A percentile compares a stretch with the other conserved stretches of the same genome.
phyloP scores from a whole-genome alignment of 192 early-diverging fungal genomes.

The Powellomyces hirtus region DNA sequence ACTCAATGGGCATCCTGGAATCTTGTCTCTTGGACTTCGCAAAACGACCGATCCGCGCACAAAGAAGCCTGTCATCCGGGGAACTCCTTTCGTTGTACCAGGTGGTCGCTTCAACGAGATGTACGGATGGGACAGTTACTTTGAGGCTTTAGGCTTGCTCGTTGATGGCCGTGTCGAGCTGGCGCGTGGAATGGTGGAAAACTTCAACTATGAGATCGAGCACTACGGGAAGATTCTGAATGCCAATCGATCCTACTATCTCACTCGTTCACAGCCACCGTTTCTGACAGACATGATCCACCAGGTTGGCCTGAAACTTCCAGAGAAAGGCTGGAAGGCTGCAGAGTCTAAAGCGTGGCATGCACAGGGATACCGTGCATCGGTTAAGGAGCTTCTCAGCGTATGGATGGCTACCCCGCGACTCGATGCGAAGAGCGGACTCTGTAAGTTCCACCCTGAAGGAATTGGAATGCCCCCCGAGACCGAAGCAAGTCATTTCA shows the following conservation, averaged over 20 bases:
- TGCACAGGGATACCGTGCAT: conserved; percentile 60
- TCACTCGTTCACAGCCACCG: conserved; percentile 95
- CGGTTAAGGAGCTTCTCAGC: conserved; percentile 87
- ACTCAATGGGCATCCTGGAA: conserved; percentile 86
- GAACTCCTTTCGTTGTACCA: conserved; percentile 92
- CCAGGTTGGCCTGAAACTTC: conserved; percentile 68
- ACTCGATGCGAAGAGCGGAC: conserved; percentile 67
- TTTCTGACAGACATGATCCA: conserved; percentile 96
- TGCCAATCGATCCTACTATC: conserved; percentile 96
- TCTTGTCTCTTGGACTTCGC: conserved; percentile 77
- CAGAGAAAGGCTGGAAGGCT: conserved; percentile 31
- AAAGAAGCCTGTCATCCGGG: conserved; percentile 32
- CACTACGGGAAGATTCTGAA: conserved; percentile 99
- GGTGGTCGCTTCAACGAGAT: conserved; percentile 99
- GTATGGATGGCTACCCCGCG: conserved; percentile 88
- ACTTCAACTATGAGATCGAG: conserved; percentile 95
- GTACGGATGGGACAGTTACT: conserved; percentile 98
- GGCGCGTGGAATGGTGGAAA: conserved; percentile 93
- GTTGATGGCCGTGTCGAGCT: conserved; percentile 83
- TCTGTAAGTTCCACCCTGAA: conserved; percentile 83
- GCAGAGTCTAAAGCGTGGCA: conserved; percentile 65
- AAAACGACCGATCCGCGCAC: conserved; percentile 25
- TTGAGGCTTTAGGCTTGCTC: conserved; percentile 85
- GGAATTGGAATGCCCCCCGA: conserved; percentile 97
- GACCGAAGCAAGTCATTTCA: conserved; percentile 71